phyloP scores from a whole-genome alignment of 306 rosid species.

The Pyrus pyrifolia region DNA sequence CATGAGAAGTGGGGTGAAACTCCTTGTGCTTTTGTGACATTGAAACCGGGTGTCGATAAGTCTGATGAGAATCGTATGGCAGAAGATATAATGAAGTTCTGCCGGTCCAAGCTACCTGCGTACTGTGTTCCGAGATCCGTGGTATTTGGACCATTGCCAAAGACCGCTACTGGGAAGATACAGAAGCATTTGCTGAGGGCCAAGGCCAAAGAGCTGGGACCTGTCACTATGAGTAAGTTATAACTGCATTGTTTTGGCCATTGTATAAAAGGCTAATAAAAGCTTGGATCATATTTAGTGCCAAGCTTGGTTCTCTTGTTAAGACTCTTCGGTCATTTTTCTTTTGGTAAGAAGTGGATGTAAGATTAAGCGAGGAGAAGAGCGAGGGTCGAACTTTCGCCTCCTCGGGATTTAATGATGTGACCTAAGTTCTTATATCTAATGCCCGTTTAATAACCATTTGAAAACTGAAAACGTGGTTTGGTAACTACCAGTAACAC shows the following conservation, averaged over 20 bases:
- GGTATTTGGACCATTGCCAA: slow-evolving; percentile 59
- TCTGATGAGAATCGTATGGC: slow-evolving; percentile 41
- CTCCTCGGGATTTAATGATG: neutral
- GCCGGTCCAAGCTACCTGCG: slow-evolving; percentile 70
- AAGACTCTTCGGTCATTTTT: neutral
- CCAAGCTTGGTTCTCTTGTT: neutral
- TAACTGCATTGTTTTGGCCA: slow-evolving; percentile 2
- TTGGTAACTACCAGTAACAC: too few species aligned
- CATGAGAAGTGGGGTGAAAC: slow-evolving; percentile 92
- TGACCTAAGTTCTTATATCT: neutral
- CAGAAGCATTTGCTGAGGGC: slow-evolving; percentile 83
- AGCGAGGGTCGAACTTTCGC: neutral
- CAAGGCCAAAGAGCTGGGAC: slow-evolving; percentile 64
- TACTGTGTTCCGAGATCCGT: slow-evolving; percentile 81
- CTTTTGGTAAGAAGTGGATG: neutral
- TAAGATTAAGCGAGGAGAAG: neutral
- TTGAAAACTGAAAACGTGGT: too few species aligned
- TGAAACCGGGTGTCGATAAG: slow-evolving; percentile 46
- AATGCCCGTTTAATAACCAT: too few species aligned
- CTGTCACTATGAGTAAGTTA: slow-evolving; percentile 42
- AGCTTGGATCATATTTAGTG: neutral
- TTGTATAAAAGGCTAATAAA: neutral
- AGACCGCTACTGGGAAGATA: slow-evolving; percentile 71
- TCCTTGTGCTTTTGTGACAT: slow-evolving; percentile 80
- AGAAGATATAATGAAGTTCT: slow-evolving; percentile 71